Conservation (phyloP, 2,329 filamentous ascomycete genomes). For the Zasmidium cellare region DNA sequence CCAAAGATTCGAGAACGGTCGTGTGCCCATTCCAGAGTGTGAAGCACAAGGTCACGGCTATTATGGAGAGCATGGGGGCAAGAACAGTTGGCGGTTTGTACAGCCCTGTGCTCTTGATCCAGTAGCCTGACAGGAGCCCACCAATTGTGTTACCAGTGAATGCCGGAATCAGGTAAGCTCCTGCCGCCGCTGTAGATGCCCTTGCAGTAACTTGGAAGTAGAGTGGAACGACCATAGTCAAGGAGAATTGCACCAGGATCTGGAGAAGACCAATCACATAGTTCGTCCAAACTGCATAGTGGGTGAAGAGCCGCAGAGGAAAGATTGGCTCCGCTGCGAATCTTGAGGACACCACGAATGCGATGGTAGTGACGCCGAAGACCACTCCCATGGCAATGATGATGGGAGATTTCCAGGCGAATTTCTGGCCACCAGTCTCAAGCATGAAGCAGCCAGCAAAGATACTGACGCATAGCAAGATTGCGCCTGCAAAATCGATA, state of each 20-base stretch:
- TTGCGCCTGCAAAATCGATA: slow-evolving; percentile 61
- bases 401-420: slow-evolving; percentile 39
- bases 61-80: slow-evolving; percentile 51
- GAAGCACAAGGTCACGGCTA: slow-evolving; percentile 54
- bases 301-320: slow-evolving; percentile 54
- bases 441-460: slow-evolving; percentile 48
- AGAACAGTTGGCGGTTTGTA: slow-evolving; percentile 59
- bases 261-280: slow-evolving; percentile 57
- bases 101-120: slow-evolving; percentile 59
- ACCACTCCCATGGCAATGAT: slow-evolving; percentile 28
- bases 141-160: slow-evolving; percentile 67
- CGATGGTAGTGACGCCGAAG: slow-evolving; percentile 9
- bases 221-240: slow-evolving; percentile 66
- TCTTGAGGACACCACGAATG: slow-evolving; percentile 25
- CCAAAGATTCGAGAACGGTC: slow-evolving; percentile 42
- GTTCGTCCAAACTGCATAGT: slow-evolving; percentile 55
- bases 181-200: slow-evolving; percentile 59
- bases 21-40: slow-evolving; percentile 63
- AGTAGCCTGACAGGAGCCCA: slow-evolving; percentile 59
- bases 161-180: slow-evolving; percentile 64
- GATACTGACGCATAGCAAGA: slow-evolving; percentile 47
- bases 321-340: slow-evolving; percentile 52
- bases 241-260: slow-evolving; percentile 58
- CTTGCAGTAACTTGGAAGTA: slow-evolving; percentile 67
- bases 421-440: slow-evolving; percentile 49